phyloP scores from a whole-genome alignment of 1,284 basidiomycete genomes.

The Trametes versicolor region DNA sequence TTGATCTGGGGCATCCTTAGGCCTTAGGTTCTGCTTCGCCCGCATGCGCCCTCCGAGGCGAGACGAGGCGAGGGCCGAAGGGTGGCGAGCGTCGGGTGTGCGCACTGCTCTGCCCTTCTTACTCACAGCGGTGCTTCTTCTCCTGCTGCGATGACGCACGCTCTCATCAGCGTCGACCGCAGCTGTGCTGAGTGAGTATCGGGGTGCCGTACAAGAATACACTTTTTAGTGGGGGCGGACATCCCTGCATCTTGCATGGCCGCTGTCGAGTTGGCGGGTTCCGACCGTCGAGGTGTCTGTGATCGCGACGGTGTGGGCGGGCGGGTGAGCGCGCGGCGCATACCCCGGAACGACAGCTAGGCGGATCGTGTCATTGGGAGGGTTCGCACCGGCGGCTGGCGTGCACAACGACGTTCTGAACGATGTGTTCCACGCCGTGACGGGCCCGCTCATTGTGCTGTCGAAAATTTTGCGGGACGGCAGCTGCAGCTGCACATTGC shows the following conservation, averaged over 20 bases:
- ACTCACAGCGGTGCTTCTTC: not conserved
- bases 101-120: not conserved
- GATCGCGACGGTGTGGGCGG: not conserved
- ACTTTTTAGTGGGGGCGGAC: not conserved
- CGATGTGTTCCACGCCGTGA: too few species aligned
- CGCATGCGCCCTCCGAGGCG: too few species aligned
- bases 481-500: not conserved
- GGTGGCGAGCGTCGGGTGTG: too few species aligned
- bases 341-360: slow-evolving; percentile 1
- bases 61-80: not conserved
- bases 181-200: not conserved
- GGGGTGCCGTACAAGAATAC: not conserved
- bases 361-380: not conserved
- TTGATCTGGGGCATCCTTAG: too few species aligned
- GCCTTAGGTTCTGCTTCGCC: too few species aligned
- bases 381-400: too few species aligned
- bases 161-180: not conserved
- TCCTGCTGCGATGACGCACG: slow-evolving; percentile 14
- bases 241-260: not conserved
- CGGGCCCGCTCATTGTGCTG: too few species aligned
- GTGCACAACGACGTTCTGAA: too few species aligned
- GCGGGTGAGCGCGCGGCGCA: not conserved
- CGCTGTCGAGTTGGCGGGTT: slow-evolving; percentile 7
- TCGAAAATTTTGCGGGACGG: too few species aligned
- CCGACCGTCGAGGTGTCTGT: not conserved